Conservation (phyloP, 1,139 yeast genomes). For the Yamadazyma kanchanaburiensis region DNA sequence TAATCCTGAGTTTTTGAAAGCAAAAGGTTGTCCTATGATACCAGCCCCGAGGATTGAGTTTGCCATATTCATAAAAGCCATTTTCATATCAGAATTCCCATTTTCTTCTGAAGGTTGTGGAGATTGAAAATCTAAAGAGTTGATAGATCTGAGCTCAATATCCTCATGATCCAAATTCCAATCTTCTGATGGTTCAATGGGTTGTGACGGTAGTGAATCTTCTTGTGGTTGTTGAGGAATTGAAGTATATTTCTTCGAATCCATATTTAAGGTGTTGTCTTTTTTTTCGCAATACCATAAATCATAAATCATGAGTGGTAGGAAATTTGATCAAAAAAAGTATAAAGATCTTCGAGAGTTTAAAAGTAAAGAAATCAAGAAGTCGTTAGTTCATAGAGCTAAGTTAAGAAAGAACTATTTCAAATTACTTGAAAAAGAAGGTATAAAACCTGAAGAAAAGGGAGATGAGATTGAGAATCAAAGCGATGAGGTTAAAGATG, state of each 20-base stretch:
- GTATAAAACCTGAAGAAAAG: slow-evolving; percentile 17
- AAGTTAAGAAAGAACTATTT: slow-evolving; percentile 78
- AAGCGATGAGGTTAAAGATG: slow-evolving; percentile 8
- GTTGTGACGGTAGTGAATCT: no score
- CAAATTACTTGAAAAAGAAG: slow-evolving; percentile 75
- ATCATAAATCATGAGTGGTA: slow-evolving; percentile 12
- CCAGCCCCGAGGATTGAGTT: slow-evolving; percentile 94
- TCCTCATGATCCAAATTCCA: no score
- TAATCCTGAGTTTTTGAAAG: slow-evolving; percentile 77
- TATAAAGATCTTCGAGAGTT: slow-evolving; percentile 38
- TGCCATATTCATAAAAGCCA: slow-evolving; percentile 98
- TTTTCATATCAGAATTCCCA: slow-evolving; percentile 54
- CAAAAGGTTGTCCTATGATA: slow-evolving; percentile 90
- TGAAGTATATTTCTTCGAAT: slow-evolving; percentile 3
- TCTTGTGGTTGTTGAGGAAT: slow-evolving; percentile 7
- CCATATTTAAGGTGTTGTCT: neutral
- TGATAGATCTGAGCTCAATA: slow-evolving; percentile 25
- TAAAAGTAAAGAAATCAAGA: slow-evolving; percentile 61
- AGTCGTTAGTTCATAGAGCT: slow-evolving; percentile 78
- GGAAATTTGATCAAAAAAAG: slow-evolving; percentile 16
- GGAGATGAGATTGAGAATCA: slow-evolving; percentile 10
- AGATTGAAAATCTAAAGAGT: slow-evolving; percentile 19
- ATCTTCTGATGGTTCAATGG: no score
- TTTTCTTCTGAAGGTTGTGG: slow-evolving; percentile 6
- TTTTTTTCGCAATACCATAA: neutral